Evolutionary conservation across 2,329 filamentous ascomycete species (phyloP), one percentile per base, ranked within the genome.

Genomic region (Teratosphaeria pseudoeucalypti): DNA sequence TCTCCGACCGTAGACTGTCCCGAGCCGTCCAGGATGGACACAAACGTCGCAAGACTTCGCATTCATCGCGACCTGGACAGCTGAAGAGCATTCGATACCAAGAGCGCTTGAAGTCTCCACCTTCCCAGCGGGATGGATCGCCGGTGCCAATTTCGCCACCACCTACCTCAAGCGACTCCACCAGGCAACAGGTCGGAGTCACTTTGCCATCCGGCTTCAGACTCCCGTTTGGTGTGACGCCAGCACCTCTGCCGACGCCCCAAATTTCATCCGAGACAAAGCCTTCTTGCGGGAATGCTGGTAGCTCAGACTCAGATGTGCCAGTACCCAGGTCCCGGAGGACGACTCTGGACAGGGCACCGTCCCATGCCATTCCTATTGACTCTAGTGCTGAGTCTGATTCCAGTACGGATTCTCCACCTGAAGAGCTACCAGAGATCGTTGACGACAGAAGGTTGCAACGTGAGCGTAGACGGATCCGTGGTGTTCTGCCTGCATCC

Each of bases 401-500:
- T 47, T n/a, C 37, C 34, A 52, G 54, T 29, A 11, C 49, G 10
- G 67, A 66, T 5, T 66, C 65, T 32, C 68, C 73, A 23, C 65
- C 70, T 4, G 71, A 73, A 52, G 7, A 19, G 19, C 27, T 14
- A 32, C 19, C 27, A 34, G 29, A 55, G 14, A 34, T 37, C 2
- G 65, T 69, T 6, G 69, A 66, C 29, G 68, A 73, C 16, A 63
- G 60, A 6, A 70, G 67, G 11, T 58, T 78, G 12, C 65, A 65
- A 52, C 64, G 69, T 37, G 73, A 75, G 49, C 67, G 70, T 10
- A 76, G 71, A 58, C 73, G 72, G 43, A 80, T 80, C 55, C 77
- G 70, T 67, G 78, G 78, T 12, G 78, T 80, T 7, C 66, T 80
- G 19, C 78, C 78, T 29, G 78, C 78, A 34, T 80, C 78, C 1